A percentile compares a stretch with the other conserved stretches of the same genome.
These are phyloP conservation scores for Globisporangium ultimum DNA, from an alignment of 352 stramenopile genomes.

Conservation along the genomic window DNA sequence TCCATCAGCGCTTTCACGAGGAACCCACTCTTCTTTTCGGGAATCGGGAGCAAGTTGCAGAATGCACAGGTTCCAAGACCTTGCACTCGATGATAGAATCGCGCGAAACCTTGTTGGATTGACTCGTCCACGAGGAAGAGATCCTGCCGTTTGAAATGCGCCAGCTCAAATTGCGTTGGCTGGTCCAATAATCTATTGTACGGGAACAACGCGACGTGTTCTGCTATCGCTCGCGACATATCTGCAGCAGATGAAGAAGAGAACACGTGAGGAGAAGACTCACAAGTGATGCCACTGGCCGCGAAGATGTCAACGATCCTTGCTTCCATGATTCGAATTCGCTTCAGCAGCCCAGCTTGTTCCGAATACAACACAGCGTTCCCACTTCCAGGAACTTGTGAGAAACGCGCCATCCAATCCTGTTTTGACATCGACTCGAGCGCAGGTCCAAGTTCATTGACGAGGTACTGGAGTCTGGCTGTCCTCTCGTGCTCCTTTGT, in stretches of 20 bases:
- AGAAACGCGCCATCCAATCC: slow-evolving; percentile 31
- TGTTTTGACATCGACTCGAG: slow-evolving; percentile 37
- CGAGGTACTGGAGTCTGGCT: slow-evolving; percentile 18
- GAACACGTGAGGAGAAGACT: neutral
- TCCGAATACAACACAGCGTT: slow-evolving; percentile 42
- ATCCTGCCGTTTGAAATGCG: slow-evolving; percentile 80
- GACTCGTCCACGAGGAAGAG: slow-evolving; percentile 75
- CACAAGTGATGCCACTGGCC: slow-evolving; percentile 20
- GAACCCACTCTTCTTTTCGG: slow-evolving; percentile 70
- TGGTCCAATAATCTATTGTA: slow-evolving; percentile 34
- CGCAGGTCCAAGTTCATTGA: slow-evolving; percentile 16
- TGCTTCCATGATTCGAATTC: slow-evolving; percentile 51
- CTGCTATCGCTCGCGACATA: slow-evolving; percentile 62
- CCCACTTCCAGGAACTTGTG: too few species aligned
- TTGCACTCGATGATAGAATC: slow-evolving; percentile 53
- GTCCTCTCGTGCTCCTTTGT: slow-evolving; percentile 4
- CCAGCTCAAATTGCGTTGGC: slow-evolving; percentile 46
- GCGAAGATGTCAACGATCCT: slow-evolving; percentile 49
- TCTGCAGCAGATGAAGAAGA: slow-evolving; percentile 26
- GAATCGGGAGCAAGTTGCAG: slow-evolving; percentile 47
- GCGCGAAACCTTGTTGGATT: slow-evolving; percentile 50
- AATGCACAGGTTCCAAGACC: slow-evolving; percentile 60
- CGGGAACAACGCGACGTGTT: slow-evolving; percentile 48
- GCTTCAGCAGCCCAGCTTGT: slow-evolving; percentile 41
- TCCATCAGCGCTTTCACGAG: slow-evolving; percentile 81